Evolutionary conservation across 1,139 yeast species (phyloP).

Genomic region (Candida freyschussii): DNA sequence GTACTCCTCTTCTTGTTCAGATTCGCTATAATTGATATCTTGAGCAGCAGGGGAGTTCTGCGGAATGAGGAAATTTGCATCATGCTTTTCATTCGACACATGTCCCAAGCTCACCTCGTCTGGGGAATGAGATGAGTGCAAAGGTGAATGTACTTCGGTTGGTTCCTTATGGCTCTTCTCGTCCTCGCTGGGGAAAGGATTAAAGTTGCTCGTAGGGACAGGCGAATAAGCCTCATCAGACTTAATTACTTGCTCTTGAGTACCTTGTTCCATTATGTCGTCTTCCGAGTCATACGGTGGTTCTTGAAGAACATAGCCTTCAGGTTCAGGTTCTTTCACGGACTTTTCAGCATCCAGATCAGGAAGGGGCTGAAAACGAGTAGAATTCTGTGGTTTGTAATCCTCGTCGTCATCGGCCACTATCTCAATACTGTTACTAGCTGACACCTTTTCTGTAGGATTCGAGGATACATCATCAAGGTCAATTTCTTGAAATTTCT

Average conservation of each 20-base stretch:
- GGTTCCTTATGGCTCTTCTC: neutral
- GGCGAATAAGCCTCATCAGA: constrained; percentile 9
- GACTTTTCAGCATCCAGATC: too few species aligned
- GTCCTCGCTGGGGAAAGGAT: constrained; percentile 14
- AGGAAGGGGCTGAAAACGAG: constrained; percentile 24
- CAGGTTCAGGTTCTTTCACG: constrained; percentile 16
- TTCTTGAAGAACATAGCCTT: constrained; percentile 16
- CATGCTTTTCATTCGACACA: too few species aligned
- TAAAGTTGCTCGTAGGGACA: constrained; percentile 11
- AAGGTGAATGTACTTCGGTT: too few species aligned
- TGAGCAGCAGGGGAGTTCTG: constrained; percentile 4
- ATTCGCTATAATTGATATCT: constrained; percentile 7
- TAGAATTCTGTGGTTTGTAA: constrained; percentile 12
- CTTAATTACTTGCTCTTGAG: neutral
- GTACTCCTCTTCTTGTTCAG: constrained; percentile 9
- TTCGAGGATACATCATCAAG: constrained; percentile 10
- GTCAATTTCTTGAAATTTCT: constrained; percentile 22
- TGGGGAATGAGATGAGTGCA: too few species aligned
- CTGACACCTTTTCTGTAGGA: neutral
- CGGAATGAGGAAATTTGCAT: too few species aligned
- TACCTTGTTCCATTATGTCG: neutral
- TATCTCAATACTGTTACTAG: too few species aligned
- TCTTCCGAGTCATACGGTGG: neutral
- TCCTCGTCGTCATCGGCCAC: constrained; percentile 16
- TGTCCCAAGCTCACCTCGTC: neutral